phyloP scores from a whole-genome alignment of 1,284 basidiomycete species.

The Bjerkandera adusta region DNA sequence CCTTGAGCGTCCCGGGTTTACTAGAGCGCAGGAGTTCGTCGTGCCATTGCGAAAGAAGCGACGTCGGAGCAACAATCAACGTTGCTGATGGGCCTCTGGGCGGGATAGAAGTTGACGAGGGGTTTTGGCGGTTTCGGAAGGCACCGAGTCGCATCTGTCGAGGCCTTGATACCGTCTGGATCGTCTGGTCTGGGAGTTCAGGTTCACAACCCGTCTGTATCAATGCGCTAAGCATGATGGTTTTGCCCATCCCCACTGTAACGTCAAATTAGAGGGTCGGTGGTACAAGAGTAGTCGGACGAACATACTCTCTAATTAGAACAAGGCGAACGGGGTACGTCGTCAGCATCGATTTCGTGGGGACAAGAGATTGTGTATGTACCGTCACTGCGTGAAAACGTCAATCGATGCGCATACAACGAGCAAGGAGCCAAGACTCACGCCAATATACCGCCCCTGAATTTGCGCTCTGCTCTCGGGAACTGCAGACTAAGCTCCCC shows the following conservation, averaged over 20 bases:
- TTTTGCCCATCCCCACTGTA: constrained; percentile 94
- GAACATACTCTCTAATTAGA: constrained; percentile 7
- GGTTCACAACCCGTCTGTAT: constrained; percentile 76
- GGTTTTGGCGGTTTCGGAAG: constrained; percentile 44
- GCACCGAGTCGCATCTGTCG: constrained; percentile 62
- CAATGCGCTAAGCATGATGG: constrained; percentile 92
- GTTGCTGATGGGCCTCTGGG: constrained; percentile 55
- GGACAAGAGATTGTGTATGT: too few species aligned
- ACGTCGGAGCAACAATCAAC: constrained; percentile 91
- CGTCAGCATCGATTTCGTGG: neutral
- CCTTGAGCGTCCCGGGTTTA: constrained; percentile 64
- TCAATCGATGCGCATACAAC: too few species aligned
- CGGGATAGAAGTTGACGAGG: constrained; percentile 72
- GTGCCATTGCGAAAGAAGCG: constrained; percentile 88
- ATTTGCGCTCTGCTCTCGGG: constrained; percentile 77
- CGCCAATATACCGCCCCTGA: constrained; percentile 87
- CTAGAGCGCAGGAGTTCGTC: constrained; percentile 81
- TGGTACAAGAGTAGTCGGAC: neutral
- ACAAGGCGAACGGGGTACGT: neutral
- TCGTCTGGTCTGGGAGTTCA: constrained; percentile 32
- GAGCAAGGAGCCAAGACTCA: constrained; percentile 41
- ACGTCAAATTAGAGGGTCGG: neutral
- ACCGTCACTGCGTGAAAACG: too few species aligned
- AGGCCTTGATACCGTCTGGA: constrained; percentile 36
- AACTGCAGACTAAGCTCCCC: constrained; percentile 92